A percentile compares a stretch with the other conserved stretches of the same genome.
These are phyloP conservation scores for Boletus sp. DNA, from an alignment of 768 basidiomycete genomes.

Conservation along the genomic window DNA sequence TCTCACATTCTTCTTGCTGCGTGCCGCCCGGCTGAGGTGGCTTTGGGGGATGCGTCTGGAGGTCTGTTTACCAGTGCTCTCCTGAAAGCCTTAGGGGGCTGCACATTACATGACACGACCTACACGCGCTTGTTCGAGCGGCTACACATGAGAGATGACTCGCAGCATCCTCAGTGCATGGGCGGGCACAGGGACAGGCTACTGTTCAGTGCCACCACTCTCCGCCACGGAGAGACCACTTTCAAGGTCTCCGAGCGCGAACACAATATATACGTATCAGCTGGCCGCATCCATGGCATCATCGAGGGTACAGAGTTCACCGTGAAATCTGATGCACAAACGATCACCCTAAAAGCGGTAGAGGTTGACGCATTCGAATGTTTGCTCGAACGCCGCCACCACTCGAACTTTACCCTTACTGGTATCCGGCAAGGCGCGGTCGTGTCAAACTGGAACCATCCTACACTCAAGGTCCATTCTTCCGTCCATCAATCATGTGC, in stretches of 20 bases:
- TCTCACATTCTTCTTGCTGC: constrained; percentile 24
- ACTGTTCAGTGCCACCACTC: constrained; percentile 17
- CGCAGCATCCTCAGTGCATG: constrained; percentile 20
- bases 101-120: constrained; percentile 14
- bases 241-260: constrained; percentile 11
- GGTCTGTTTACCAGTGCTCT: constrained; percentile 22
- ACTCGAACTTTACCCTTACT: neutral
- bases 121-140: constrained; percentile 13
- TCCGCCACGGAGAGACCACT: constrained; percentile 7
- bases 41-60: constrained; percentile 12
- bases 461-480: constrained; percentile 8
- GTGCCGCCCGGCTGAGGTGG: constrained; percentile 16
- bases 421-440: neutral
- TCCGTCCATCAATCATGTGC: neutral
- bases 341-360: constrained; percentile 10
- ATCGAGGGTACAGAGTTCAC: constrained; percentile 13
- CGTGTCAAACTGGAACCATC: constrained; percentile 14
- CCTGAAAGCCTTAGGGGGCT: constrained; percentile 8
- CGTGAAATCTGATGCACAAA: neutral
- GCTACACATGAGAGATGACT: neutral
- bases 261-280: constrained; percentile 10
- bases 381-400: constrained; percentile 9
- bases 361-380: constrained; percentile 13
- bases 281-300: constrained; percentile 20
- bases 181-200: constrained; percentile 16